Percentiles rank a stretch among this genome's conserved stretches.
Evolutionary conservation across 305 asterid species (phyloP).

Genomic region (Solanum hybrid): DNA sequence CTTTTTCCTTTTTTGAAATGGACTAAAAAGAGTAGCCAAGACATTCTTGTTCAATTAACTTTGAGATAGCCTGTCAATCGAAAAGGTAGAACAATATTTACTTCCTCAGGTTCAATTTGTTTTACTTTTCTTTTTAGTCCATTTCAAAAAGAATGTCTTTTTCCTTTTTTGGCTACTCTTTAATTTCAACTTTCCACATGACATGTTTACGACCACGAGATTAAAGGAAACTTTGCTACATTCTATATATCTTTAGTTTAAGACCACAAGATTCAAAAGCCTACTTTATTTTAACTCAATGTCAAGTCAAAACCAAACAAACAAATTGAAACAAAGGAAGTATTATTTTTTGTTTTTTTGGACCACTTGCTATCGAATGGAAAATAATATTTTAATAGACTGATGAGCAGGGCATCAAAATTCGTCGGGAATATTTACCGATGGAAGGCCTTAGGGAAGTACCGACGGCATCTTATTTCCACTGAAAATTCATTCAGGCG

Average conservation of each 20-base stretch:
- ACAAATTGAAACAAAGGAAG: not conserved
- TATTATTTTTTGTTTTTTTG: not conserved
- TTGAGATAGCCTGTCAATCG: not conserved
- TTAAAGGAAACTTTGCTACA: not conserved
- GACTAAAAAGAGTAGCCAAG: no score
- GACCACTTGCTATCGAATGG: not conserved
- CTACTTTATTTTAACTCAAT: not conserved
- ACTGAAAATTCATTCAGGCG: not conserved
- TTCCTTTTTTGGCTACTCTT: not conserved
- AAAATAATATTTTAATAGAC: not conserved
- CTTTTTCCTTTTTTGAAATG: no score
- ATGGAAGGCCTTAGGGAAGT: not conserved
- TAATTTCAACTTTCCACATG: not conserved
- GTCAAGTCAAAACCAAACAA: not conserved
- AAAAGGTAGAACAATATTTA: not conserved
- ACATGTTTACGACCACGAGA: not conserved
- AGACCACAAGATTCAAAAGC: not conserved
- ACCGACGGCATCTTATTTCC: not conserved
- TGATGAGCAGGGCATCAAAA: not conserved
- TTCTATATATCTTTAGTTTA: not conserved
- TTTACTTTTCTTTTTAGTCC: not conserved
- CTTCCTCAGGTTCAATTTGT: not conserved
- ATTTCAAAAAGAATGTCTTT: not conserved
- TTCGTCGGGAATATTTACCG: not conserved
- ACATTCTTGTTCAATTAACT: not conserved